Percentiles rank a stretch among this genome's conserved stretches.
phyloP scores from a whole-genome alignment of 371 early-diverging fungal species.

The Saksenaea oblongispora region DNA sequence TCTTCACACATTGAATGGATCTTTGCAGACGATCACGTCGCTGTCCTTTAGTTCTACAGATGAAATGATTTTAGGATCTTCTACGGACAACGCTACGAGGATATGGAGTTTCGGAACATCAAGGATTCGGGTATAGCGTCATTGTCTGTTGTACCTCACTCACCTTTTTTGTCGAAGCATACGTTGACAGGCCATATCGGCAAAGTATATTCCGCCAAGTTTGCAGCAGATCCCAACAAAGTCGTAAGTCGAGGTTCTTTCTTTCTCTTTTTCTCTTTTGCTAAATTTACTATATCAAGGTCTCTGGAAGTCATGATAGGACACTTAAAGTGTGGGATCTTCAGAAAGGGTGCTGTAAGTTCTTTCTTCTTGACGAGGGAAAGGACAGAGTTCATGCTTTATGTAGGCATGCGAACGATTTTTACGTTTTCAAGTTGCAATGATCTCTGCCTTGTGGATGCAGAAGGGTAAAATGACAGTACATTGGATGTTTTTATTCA shows the following conservation, averaged over 20 bases:
- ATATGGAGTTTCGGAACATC: conserved; percentile 84
- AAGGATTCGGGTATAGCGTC: conserved; percentile 54
- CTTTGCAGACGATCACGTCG: conserved; percentile 83
- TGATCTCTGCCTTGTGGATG: conserved; percentile 82
- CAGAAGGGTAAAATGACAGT: conserved; percentile 63
- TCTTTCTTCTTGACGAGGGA: not conserved
- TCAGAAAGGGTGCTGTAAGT: conserved; percentile 79
- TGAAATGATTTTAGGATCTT: conserved; percentile 81
- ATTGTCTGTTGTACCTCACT: not conserved
- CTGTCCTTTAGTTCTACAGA: conserved; percentile 77
- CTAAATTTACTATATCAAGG: conserved; percentile 30
- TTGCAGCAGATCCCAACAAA: conserved; percentile 74
- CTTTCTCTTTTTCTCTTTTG: not conserved
- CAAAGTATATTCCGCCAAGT: conserved; percentile 87
- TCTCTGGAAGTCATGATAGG: conserved; percentile 94
- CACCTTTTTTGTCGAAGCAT: conserved; percentile 54
- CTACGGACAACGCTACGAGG: conserved; percentile 89
- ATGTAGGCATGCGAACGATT: conserved; percentile 76
- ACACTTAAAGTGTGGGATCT: conserved; percentile 97
- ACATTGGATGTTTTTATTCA: conserved; percentile 36
- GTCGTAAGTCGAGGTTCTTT: conserved; percentile 57
- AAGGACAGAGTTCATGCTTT: not conserved
- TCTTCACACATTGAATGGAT: conserved; percentile 75
- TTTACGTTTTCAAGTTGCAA: conserved; percentile 95
- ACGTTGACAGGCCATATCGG: conserved; percentile 96